Base-by-base conservation (phyloP, 768 basidiomycete genomes). In the Tulasnella sp. region DNA sequence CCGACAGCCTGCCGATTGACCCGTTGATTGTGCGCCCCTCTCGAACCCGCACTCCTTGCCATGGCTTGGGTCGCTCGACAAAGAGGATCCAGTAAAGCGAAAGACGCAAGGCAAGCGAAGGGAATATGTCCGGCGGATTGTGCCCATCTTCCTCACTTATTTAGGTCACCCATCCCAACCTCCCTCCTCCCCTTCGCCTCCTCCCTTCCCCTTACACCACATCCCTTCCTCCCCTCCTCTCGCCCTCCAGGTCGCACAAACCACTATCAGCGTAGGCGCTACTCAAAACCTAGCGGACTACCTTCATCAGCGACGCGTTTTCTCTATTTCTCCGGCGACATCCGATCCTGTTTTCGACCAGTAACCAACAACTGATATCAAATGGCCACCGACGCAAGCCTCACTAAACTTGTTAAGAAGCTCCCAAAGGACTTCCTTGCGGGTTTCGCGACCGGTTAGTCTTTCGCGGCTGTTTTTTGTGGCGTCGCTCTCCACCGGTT, bases 381-480 rank as follows among this genome's bases (percentile, higher is more conserved):
- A 74, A 74, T 74, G 73, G 26, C 73, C 26, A 40, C 40, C 46
- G 26, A 67, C n/a, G n/a, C 44, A 75, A 75, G 44, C 46, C 42
- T 72, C 44, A 0, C 75, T n/a, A 23, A 40, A 26, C 35, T 46
- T 57, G 61, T 61, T 23, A 76, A 76, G 48, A 88, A 88, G 83
- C 84, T 91, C 42, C 87, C 89, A 39, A 86, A 85, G 76, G 88
- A 89, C 81, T 91, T 92, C 82, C 85, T 91, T 74, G 92, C 90
- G 89, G 90, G 90, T 70, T 91, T 91, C 81, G 90, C 91, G 3
- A 92, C 91, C 20, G 90, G 91, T 89, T 79, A 80, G 88, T 82
- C 26, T 35, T 23, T 35, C 57, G 29, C 55, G 75, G 55, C 78
- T 81, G 61, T 11, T 5, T 35, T 67, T 16, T 67, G n/a, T 67